Conservation (phyloP, 805 yeast genomes). For the Metschnikowia lachancei region DNA sequence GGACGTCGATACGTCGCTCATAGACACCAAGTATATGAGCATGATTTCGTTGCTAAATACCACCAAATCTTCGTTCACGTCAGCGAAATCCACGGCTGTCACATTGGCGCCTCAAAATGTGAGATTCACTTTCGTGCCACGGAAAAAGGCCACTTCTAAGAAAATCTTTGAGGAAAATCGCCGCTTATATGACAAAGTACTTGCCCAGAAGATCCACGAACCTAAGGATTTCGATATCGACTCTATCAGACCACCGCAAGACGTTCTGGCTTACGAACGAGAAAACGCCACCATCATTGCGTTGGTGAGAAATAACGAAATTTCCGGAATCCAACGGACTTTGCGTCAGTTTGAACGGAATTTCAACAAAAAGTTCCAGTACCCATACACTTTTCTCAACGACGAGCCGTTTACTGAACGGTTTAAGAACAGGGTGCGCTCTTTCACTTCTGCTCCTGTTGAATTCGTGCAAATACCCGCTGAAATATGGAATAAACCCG, state of each 20-base stretch:
- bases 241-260: conserved; percentile 28
- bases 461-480: conserved; percentile 42
- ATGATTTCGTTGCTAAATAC: conserved; percentile 7
- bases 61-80: not conserved
- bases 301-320: conserved; percentile 68
- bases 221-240: conserved; percentile 45
- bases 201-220: conserved; percentile 40
- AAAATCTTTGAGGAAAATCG: conserved; percentile 39
- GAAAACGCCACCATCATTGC: conserved; percentile 77
- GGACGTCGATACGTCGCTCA: conserved; percentile 10
- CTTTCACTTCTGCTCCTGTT: conserved; percentile 31
- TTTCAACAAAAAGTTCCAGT: conserved; percentile 68
- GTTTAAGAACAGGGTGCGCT: conserved; percentile 48
- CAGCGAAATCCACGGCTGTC: not conserved
- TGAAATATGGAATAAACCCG: conserved; percentile 59
- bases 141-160: conserved; percentile 29
- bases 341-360: conserved; percentile 58
- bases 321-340: conserved; percentile 46
- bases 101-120: conserved; percentile 28
- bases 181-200: conserved; percentile 34
- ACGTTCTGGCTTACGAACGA: conserved; percentile 28
- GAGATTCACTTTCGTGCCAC: conserved; percentile 33
- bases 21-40: conserved; percentile 9
- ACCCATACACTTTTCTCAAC: conserved; percentile 79
- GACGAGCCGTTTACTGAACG: conserved; percentile 60